phyloP scores from a whole-genome alignment of 306 rosid genomes.

The Alnus rubra region DNA sequence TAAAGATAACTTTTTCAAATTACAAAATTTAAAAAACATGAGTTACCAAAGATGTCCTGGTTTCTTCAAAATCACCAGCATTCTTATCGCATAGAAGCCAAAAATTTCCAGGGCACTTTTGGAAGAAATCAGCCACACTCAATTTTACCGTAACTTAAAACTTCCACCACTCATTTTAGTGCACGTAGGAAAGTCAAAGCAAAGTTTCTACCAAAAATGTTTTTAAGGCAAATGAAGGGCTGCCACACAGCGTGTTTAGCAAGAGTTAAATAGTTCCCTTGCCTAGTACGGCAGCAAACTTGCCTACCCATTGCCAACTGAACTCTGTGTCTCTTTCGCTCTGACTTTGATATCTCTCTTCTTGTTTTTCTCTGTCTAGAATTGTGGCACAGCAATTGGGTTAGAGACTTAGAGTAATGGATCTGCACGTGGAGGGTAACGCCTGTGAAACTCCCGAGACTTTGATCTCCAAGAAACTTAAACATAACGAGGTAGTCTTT shows the following conservation, averaged over 20 bases:
- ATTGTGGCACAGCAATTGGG: background rate
- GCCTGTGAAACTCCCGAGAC: slow-evolving; percentile 22
- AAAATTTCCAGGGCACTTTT: background rate
- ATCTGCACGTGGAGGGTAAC: slow-evolving; percentile 30
- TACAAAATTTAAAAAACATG: too few relatives aligned
- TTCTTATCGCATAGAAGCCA: background rate
- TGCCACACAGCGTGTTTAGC: background rate
- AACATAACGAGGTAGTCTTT: slow-evolving; percentile 44
- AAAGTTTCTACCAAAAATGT: too few relatives aligned
- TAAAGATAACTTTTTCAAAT: too few relatives aligned
- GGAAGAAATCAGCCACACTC: background rate
- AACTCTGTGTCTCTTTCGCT: background rate
- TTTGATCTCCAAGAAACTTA: slow-evolving; percentile 45
- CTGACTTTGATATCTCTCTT: background rate
- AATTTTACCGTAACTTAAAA: too few relatives aligned
- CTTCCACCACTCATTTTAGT: background rate
- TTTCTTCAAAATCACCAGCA: background rate
- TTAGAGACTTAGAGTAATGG: slow-evolving; percentile 49
- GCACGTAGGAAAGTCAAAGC: background rate
- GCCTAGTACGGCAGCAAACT: background rate
- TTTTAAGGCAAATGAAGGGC: background rate
- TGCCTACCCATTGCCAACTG: slow-evolving; percentile 2
- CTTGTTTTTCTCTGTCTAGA: background rate
- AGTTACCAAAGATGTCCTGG: too few relatives aligned
- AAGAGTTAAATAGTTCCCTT: background rate